Conservation (phyloP, 352 stramenopile species). For the Phytopythium boreale region DNA sequence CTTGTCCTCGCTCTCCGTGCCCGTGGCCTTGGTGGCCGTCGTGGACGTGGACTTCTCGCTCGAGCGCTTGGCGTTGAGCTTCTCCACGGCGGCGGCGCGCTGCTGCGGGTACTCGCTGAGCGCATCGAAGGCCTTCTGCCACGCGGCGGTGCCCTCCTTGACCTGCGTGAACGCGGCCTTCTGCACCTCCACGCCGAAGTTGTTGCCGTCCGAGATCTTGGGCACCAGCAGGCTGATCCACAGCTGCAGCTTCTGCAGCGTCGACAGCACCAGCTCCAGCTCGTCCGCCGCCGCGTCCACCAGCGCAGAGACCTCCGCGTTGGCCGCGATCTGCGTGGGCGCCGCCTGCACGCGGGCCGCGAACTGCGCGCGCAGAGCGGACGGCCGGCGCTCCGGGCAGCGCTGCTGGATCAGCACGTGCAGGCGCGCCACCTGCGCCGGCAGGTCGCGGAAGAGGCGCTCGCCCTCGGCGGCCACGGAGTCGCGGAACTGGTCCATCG, state of each 20-base stretch:
- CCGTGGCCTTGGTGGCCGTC: slow-evolving; percentile 51
- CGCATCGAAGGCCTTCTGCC: slow-evolving; percentile 76
- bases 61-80: slow-evolving; percentile 61
- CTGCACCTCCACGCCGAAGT: slow-evolving; percentile 87
- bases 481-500: slow-evolving; percentile 58
- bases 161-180: slow-evolving; percentile 68
- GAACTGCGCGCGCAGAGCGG: slow-evolving; percentile 33
- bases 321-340: slow-evolving; percentile 29
- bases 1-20: slow-evolving; percentile 77
- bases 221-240: slow-evolving; percentile 80
- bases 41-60: slow-evolving; percentile 59
- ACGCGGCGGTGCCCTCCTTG: slow-evolving; percentile 58
- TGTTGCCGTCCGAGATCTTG: slow-evolving; percentile 81
- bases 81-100: slow-evolving; percentile 62
- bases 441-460: slow-evolving; percentile 42
- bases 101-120: slow-evolving; percentile 70
- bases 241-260: slow-evolving; percentile 52
- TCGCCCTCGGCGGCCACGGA: slow-evolving; percentile 35
- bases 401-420: slow-evolving; percentile 48
- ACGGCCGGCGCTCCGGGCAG: slow-evolving; percentile 39
- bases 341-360: slow-evolving; percentile 27
- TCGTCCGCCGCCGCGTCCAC: slow-evolving; percentile 47
- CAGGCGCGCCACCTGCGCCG: slow-evolving; percentile 36
- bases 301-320: slow-evolving; percentile 39
- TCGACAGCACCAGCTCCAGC: slow-evolving; percentile 38